These are phyloP conservation scores for Pyrenula massariospora DNA, from an alignment of 495 filamentous ascomycete genomes.

Conservation along the genomic window DNA sequence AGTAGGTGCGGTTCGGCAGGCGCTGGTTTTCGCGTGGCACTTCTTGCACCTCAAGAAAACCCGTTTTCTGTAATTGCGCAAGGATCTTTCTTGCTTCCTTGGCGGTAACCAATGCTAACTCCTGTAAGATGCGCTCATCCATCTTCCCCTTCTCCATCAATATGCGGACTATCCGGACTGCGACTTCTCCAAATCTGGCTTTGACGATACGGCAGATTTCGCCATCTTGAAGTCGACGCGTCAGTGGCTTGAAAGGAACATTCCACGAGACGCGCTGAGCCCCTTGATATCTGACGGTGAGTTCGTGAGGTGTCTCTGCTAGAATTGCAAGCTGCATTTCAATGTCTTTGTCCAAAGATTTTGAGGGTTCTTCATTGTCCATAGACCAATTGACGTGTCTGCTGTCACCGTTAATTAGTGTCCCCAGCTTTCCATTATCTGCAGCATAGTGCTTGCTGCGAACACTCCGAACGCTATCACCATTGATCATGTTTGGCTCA, in stretches of 20 bases:
- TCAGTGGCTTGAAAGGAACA: constrained; percentile 61
- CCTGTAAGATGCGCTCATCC: constrained; percentile 74
- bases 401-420: too few species aligned
- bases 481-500: neutral
- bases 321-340: constrained; percentile 70
- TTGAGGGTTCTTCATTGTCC: neutral
- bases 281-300: constrained; percentile 35
- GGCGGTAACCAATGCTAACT: constrained; percentile 62
- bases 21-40: constrained; percentile 75
- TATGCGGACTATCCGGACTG: constrained; percentile 67
- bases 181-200: constrained; percentile 60
- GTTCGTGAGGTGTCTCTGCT: constrained; percentile 54
- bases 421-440: constrained; percentile 17
- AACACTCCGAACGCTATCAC: neutral
- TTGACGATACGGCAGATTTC: constrained; percentile 72
- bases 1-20: constrained; percentile 66
- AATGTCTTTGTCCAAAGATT: constrained; percentile 29
- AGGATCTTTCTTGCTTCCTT: constrained; percentile 73
- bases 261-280: constrained; percentile 59
- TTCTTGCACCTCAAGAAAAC: constrained; percentile 83
- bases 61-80: constrained; percentile 65
- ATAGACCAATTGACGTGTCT: too few species aligned
- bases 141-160: constrained; percentile 78
- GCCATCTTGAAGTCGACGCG: constrained; percentile 51
- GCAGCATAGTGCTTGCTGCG: constrained; percentile 11